Evolutionary conservation across 225 moss, liverwort and hornwort species (phyloP).

Genomic region (Pseudisothecium myosuroides): DNA sequence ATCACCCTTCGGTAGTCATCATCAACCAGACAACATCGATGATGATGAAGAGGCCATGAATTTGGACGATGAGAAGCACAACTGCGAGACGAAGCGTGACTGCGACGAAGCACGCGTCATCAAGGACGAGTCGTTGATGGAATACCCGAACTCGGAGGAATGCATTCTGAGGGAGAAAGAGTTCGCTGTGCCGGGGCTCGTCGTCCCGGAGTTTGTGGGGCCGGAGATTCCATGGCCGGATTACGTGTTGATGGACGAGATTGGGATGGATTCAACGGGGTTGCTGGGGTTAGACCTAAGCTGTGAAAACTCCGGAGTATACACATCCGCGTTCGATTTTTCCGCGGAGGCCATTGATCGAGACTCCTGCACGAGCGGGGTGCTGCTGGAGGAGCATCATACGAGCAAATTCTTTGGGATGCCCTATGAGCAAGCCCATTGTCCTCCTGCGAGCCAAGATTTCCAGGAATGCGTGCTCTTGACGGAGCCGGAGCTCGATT

Average conservation of each 20-base stretch:
- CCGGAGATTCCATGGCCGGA: conserved; percentile 32
- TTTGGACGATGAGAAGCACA: neutral
- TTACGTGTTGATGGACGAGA: conserved; percentile 20
- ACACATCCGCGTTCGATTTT: conserved; percentile 36
- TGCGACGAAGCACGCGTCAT: neutral
- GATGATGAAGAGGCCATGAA: conserved; percentile 1
- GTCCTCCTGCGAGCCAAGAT: neutral
- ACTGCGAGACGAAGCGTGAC: neutral
- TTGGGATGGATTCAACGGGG: conserved; percentile 17
- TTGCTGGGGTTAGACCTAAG: conserved; percentile 30
- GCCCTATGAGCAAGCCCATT: conserved; percentile 11
- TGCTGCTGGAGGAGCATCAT: conserved; percentile 16
- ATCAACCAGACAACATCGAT: neutral
- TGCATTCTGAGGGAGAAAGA: conserved; percentile 16
- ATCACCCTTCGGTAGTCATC: neutral
- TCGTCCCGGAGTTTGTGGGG: neutral
- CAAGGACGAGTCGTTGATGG: neutral
- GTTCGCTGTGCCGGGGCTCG: neutral
- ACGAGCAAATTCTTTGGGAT: conserved; percentile 18
- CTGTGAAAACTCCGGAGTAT: conserved; percentile 37
- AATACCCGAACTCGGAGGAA: neutral
- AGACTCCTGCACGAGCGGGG: conserved; percentile 32
- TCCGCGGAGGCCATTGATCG: conserved; percentile 35
- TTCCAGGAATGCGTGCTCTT: conserved; percentile 34
- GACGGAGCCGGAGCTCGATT: conserved; percentile 24